Conservation (phyloP, 208 protist species). For the Leishmania braziliensis region DNA sequence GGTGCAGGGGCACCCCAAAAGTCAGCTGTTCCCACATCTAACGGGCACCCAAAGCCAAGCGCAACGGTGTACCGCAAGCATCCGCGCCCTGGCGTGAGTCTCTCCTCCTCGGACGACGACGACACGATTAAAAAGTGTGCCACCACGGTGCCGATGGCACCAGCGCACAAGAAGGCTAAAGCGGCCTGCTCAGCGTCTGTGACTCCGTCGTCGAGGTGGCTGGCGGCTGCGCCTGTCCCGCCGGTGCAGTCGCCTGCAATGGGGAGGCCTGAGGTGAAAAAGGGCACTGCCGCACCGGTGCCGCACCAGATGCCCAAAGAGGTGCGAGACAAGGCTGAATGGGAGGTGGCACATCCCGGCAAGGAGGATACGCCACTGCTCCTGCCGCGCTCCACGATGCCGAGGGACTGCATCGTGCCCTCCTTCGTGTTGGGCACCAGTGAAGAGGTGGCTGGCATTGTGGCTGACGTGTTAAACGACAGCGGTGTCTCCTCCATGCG, state of each 20-base stretch:
- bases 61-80: conserved; percentile 15
- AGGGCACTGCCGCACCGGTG: neutral
- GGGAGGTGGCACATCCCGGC: neutral
- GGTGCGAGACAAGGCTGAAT: neutral
- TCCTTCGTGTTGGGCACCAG: conserved; percentile 65
- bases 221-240: neutral
- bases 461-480: conserved; percentile 43
- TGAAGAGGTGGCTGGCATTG: conserved; percentile 58
- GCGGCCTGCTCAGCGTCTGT: neutral
- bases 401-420: conserved; percentile 50
- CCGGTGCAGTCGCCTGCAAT: neutral
- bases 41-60: neutral
- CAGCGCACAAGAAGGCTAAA: conserved; percentile 22
- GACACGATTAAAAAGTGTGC: neutral
- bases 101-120: conserved; percentile 37
- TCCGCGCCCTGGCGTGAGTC: conserved; percentile 23
- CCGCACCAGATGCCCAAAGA: neutral
- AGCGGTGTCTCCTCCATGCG: conserved; percentile 32
- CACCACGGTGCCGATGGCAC: neutral
- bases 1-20: neutral
- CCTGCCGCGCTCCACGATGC: conserved; percentile 43
- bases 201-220: conserved; percentile 2
- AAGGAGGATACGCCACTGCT: conserved; percentile 41
- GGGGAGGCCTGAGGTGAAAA: neutral
- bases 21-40: no score